phyloP scores from a whole-genome alignment of 2,329 filamentous ascomycete species.

The Fusarium illudens region DNA sequence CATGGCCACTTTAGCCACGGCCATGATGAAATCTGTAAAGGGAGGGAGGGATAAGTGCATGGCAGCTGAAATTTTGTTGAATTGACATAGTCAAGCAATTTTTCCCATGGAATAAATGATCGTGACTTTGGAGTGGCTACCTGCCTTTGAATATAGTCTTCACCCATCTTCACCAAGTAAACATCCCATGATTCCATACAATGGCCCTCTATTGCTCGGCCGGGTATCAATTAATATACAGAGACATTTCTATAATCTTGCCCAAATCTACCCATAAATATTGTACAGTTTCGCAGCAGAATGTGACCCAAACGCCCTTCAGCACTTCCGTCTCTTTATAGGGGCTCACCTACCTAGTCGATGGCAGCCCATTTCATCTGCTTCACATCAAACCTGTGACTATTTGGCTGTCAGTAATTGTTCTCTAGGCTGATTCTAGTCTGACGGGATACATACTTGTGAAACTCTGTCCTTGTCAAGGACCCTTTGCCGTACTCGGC shows the following conservation, averaged over 20 bases:
- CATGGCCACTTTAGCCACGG: background rate
- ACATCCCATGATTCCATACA: background rate
- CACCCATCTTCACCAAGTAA: background rate
- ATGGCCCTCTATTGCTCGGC: background rate
- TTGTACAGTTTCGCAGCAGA: background rate
- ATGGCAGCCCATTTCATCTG: slow-evolving; percentile 47
- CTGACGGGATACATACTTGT: slow-evolving; percentile 54
- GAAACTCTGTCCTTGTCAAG: slow-evolving; percentile 59
- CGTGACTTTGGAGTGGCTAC: background rate
- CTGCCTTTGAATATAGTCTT: background rate
- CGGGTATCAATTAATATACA: slow-evolving; percentile 1
- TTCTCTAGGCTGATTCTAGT: background rate
- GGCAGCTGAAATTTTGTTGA: no score
- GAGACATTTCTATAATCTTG: background rate
- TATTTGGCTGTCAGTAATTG: slow-evolving; percentile 36
- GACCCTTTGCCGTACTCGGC: slow-evolving; percentile 65
- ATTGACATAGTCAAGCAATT: background rate
- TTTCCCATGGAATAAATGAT: background rate
- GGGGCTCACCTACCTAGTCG: background rate
- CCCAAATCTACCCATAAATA: background rate
- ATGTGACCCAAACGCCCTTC: background rate
- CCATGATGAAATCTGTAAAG: background rate
- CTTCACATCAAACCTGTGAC: slow-evolving; percentile 53
- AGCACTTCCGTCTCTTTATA: background rate
- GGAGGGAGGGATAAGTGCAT: no score